Base-by-base conservation (phyloP, 768 basidiomycete genomes). In the Calocybe indica region DNA sequence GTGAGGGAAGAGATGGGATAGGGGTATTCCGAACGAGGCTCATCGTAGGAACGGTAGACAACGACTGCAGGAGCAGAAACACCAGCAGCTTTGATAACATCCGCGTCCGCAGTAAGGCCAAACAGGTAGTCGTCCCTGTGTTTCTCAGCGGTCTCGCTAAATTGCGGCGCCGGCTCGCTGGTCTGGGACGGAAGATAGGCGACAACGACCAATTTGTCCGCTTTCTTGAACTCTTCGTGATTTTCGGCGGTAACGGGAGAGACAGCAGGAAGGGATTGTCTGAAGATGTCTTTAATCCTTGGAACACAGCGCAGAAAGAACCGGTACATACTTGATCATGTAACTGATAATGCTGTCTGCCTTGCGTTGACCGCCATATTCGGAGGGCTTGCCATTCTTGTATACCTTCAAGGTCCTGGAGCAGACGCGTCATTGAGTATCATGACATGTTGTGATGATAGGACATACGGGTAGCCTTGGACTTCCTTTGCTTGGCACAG, bases 91-190 rank as follows among this genome's bases (percentile, higher is more conserved):
- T 76, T 75, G 57, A 82, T 79, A 45, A 76, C 77, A 9, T 75
- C 81, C 34, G 77, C 65, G 62, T 96, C 92, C 46, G 84, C 83
- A 49, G 83, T 73, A 41, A 88, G 63, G 66, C 96, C 96, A 58
- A 99, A 99, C 45, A 98, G 85, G 67, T 84, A 97, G 52, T 85
- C 83, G 49, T 99, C 95, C 51, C 96, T 91, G 66, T 92, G 86
- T 52, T 80, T 78, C 59, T 93, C 83, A 50, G 96, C 95, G 51
- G 82, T 74, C 5, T 78, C 80, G 56, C 76, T 81, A 74, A 93
- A 98, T 56, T 83, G 83, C 22, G 83, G 56, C 5, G 79, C 81
- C 42, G 83, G 85, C 13, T 74, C 78, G 29, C 82, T 81, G n/a
- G 85, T 79, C 11, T 83, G 58, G n/a, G 85, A 80, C 43, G 85